Evolutionary conservation across 495 filamentous ascomycete species (phyloP).

Genomic region (Penicillium roqueforti): DNA sequence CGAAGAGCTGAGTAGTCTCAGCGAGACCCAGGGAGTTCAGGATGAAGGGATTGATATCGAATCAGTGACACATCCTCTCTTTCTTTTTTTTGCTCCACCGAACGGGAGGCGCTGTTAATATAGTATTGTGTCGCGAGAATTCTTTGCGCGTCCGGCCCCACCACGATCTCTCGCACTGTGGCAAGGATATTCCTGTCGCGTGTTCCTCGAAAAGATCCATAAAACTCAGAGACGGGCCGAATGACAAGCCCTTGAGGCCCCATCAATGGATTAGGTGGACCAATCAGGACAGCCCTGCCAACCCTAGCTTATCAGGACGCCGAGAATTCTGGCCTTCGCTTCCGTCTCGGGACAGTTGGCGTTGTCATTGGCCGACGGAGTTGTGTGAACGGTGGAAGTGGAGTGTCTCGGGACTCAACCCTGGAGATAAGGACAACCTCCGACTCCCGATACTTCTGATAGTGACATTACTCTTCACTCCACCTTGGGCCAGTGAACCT

Average conservation of each 20-base stretch:
- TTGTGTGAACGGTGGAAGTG: constrained; percentile 13
- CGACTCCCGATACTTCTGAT: not conserved
- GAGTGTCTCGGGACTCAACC: not conserved
- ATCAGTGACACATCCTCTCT: constrained; percentile 27
- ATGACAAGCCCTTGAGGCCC: constrained; percentile 20
- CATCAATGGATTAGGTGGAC: not conserved
- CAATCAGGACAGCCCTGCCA: not conserved
- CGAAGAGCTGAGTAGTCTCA: constrained; percentile 21
- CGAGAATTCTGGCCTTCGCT: constrained; percentile 19
- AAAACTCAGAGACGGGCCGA: constrained; percentile 20
- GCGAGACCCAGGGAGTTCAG: constrained; percentile 20
- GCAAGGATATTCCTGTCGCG: constrained; percentile 19
- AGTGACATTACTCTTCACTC: not conserved
- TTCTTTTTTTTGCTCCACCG: constrained; percentile 24
- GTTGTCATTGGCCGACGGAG: constrained; percentile 8
- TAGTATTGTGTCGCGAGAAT: constrained; percentile 21
- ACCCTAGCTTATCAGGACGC: constrained; percentile 20
- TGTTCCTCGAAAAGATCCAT: constrained; percentile 16
- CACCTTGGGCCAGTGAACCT: not conserved
- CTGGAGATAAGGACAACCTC: not conserved
- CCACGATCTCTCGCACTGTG: constrained; percentile 8
- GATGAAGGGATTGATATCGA: constrained; percentile 2
- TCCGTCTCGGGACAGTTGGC: not conserved
- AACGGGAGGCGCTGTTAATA: constrained; percentile 18
- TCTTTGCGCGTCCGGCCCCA: constrained; percentile 20